A percentile compares a stretch with the other conserved stretches of the same genome.
phyloP scores from a whole-genome alignment of 768 basidiomycete species.

The Cytidiella melzeri region DNA sequence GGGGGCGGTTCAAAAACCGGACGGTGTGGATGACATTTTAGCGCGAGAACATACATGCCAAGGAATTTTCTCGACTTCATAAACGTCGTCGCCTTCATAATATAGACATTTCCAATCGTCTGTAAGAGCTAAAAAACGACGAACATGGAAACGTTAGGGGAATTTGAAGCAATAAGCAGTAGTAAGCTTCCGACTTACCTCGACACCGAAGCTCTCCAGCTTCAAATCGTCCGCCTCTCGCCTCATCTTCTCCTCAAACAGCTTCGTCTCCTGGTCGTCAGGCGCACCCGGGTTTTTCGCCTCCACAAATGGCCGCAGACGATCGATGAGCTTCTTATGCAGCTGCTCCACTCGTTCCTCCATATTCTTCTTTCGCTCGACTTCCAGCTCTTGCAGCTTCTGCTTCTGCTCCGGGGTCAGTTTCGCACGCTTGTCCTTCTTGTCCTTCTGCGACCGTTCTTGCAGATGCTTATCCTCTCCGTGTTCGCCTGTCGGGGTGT shows the following conservation, averaged over 20 bases:
- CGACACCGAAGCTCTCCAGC: conserved; percentile 95
- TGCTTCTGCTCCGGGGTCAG: conserved; percentile 79
- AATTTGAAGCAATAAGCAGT: neutral
- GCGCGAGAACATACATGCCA: conserved; percentile 58
- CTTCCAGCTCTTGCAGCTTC: conserved; percentile 78
- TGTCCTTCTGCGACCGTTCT: conserved; percentile 28
- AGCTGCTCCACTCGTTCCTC: conserved; percentile 71
- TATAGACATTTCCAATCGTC: conserved; percentile 87
- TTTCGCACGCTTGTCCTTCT: conserved; percentile 41
- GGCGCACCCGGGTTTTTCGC: conserved; percentile 76
- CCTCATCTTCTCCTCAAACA: conserved; percentile 71
- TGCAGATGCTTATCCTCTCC: conserved; percentile 7
- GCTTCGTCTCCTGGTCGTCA: conserved; percentile 76
- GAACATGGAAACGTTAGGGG: conserved; percentile 58
- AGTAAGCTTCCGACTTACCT: too few species aligned
- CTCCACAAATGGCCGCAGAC: conserved; percentile 86
- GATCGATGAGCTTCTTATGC: conserved; percentile 73
- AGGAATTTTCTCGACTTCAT: conserved; percentile 89
- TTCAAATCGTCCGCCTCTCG: conserved; percentile 93
- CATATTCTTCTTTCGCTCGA: conserved; percentile 73
- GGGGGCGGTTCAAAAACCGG: neutral
- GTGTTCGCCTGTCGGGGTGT: conserved; percentile 3
- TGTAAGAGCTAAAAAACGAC: conserved; percentile 82
- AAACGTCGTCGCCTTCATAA: conserved; percentile 87
- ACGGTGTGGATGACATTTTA: conserved; percentile 6